Percentiles rank a stretch among this genome's conserved stretches.
Conservation (phyloP, 768 basidiomycete genomes). For the Lyophyllum atratum region DNA sequence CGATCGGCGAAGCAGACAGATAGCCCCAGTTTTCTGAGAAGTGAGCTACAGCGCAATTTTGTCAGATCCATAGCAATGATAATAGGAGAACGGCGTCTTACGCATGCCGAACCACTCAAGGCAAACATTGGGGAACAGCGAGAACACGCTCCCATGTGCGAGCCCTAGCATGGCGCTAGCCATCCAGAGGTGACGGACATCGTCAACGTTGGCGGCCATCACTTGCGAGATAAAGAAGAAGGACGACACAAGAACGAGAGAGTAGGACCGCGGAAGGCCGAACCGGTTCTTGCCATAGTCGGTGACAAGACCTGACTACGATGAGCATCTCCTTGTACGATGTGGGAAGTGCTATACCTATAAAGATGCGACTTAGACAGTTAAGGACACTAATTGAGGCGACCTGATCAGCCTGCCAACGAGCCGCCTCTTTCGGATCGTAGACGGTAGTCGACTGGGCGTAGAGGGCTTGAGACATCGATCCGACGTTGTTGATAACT, state of each 20-base stretch:
- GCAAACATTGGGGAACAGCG: slow-evolving; percentile 71
- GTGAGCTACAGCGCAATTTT: slow-evolving; percentile 43
- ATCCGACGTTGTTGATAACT: slow-evolving; percentile 84
- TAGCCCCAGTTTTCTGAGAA: slow-evolving; percentile 90
- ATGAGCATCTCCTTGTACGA: background rate
- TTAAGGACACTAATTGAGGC: slow-evolving; percentile 82
- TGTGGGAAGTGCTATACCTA: slow-evolving; percentile 48
- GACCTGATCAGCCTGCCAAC: slow-evolving; percentile 85
- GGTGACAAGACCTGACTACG: slow-evolving; percentile 56
- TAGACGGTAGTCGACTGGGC: slow-evolving; percentile 61
- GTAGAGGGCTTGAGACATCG: slow-evolving; percentile 69
- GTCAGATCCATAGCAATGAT: background rate
- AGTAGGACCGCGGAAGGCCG: slow-evolving; percentile 65
- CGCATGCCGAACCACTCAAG: slow-evolving; percentile 91
- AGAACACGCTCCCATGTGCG: slow-evolving; percentile 74
- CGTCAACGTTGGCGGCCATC: slow-evolving; percentile 52
- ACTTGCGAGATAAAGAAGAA: slow-evolving; percentile 77
- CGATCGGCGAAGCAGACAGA: slow-evolving; percentile 69
- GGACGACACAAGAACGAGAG: slow-evolving; percentile 64
- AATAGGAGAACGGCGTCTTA: slow-evolving; percentile 37
- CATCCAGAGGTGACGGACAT: slow-evolving; percentile 68
- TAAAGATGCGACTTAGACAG: slow-evolving; percentile 73
- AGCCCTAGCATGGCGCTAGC: slow-evolving; percentile 54
- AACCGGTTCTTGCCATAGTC: slow-evolving; percentile 63
- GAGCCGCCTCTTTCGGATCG: slow-evolving; percentile 65